phyloP scores from a whole-genome alignment of 2,329 filamentous ascomycete species.

The Scorias spongiosa region DNA sequence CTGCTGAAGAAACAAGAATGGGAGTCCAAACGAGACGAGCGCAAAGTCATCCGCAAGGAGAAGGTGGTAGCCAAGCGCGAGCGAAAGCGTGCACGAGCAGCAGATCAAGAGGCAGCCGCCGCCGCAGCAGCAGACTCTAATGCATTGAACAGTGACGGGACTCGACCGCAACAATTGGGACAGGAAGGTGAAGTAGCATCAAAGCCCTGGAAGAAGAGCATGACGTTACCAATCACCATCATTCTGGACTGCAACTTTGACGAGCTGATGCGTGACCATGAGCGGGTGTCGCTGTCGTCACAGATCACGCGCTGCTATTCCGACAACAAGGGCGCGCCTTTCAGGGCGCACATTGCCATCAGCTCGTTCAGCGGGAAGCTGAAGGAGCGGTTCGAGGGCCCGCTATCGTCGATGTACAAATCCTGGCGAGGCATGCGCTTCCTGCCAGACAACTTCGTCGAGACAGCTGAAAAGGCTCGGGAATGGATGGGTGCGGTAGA shows the following conservation, averaged over 20 bases:
- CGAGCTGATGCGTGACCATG: constrained; percentile 72
- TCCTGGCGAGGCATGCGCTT: constrained; percentile 70
- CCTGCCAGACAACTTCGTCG: constrained; percentile 56
- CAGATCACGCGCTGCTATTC: constrained; percentile 84
- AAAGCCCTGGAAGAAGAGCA: constrained; percentile 8
- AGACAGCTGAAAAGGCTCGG: constrained; percentile 50
- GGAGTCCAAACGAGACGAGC: constrained; percentile 51
- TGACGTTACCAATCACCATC: constrained; percentile 59
- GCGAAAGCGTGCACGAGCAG: constrained; percentile 25
- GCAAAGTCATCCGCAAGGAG: constrained; percentile 43
- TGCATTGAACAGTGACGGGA: constrained; percentile 2
- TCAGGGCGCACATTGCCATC: constrained; percentile 56
- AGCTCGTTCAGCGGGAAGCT: constrained; percentile 64
- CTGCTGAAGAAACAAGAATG: constrained; percentile 55
- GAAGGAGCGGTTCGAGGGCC: constrained; percentile 63
- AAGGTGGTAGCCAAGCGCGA: constrained; percentile 39
- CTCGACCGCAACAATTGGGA: constrained; percentile 4
- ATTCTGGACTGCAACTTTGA: constrained; percentile 90
- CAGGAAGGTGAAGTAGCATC: constrained; percentile 3
- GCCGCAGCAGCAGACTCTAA: constrained; percentile 2
- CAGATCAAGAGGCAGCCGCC: constrained; percentile 11
- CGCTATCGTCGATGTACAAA: constrained; percentile 54
- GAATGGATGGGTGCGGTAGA: constrained; percentile 47
- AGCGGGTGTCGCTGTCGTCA: constrained; percentile 64
- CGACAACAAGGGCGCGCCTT: constrained; percentile 59